These are phyloP conservation scores for Lodderomyces margitis DNA, from an alignment of 1,139 yeast genomes.

Conservation along the genomic window DNA sequence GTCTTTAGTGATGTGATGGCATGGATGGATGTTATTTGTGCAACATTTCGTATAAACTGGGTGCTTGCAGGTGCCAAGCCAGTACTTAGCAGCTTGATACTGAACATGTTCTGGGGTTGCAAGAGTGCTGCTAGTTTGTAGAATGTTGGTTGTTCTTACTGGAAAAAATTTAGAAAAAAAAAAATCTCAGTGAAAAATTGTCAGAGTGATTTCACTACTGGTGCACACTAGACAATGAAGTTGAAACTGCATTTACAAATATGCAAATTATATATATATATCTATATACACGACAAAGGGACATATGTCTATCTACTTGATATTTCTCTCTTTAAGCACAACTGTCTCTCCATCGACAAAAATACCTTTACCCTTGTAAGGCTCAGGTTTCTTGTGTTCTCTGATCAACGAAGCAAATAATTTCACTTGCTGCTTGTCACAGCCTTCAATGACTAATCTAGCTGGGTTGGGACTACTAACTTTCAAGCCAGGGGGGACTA, in stretches of 20 bases:
- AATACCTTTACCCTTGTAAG: constrained; percentile 97
- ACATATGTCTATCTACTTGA: constrained; percentile 50
- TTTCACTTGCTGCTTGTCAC: constrained; percentile 83
- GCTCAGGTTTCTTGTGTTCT: constrained; percentile 91
- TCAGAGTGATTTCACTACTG: background rate
- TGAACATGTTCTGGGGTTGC: constrained; percentile 6
- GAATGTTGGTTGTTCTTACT: background rate
- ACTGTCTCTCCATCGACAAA: constrained; percentile 90
- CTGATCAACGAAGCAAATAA: constrained; percentile 88
- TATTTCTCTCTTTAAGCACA: constrained; percentile 86
- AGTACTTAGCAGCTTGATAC: constrained; percentile 2
- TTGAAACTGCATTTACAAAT: background rate
- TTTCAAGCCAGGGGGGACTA: constrained; percentile 73
- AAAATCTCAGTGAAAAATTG: constrained; percentile 1
- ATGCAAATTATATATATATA: background rate
- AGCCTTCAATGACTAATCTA: constrained; percentile 80
- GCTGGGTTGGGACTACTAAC: constrained; percentile 87
- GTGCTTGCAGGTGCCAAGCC: background rate
- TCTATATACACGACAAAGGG: background rate
- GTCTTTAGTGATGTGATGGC: constrained; percentile 51
- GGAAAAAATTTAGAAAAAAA: background rate
- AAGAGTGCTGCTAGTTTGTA: background rate
- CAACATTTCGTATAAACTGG: constrained; percentile 25
- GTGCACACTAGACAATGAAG: background rate
- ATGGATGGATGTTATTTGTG: constrained; percentile 53